Percentiles rank a stretch among this genome's conserved stretches.
Conservation (phyloP, 192 early-diverging fungal genomes). For the Nowakowskiella sp. region DNA sequence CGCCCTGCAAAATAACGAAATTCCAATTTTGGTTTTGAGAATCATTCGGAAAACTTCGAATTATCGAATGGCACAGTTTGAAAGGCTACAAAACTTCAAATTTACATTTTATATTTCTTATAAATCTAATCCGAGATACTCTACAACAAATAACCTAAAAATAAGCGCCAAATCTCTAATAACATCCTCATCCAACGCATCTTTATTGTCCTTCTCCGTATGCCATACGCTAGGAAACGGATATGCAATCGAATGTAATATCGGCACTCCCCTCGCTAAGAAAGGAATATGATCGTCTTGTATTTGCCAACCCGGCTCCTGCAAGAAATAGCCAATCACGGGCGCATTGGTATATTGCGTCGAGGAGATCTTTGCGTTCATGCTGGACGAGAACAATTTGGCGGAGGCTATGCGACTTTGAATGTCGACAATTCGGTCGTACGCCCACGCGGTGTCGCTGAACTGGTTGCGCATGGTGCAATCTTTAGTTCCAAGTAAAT, state of each 20-base stretch:
- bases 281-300: slow-evolving; percentile 92
- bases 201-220: slow-evolving; percentile 61
- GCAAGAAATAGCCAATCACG: slow-evolving; percentile 10
- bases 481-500: slow-evolving; percentile 66
- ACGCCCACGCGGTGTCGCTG: slow-evolving; percentile 57
- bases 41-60: no score
- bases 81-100: no score
- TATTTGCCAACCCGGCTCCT: slow-evolving; percentile 37
- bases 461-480: slow-evolving; percentile 53
- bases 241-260: slow-evolving; percentile 77
- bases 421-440: slow-evolving; percentile 56
- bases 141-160: slow-evolving; percentile 70
- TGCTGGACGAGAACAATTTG: slow-evolving; percentile 15
- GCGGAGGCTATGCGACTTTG: slow-evolving; percentile 52
- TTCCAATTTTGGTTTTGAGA: no score
- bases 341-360: neutral
- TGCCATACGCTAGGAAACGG: slow-evolving; percentile 91
- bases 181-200: slow-evolving; percentile 50
- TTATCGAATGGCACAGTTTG: no score
- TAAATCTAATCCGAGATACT: slow-evolving; percentile 40
- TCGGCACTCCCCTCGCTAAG: slow-evolving; percentile 63
- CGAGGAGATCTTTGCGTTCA: neutral
- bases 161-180: slow-evolving; percentile 71
- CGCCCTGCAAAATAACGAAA: no score
- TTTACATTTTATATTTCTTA: no score